Percentiles rank a stretch among this genome's conserved stretches.
Evolutionary conservation across 805 yeast genomes (phyloP).

Genomic region (Zygoascus ofunaensis): DNA sequence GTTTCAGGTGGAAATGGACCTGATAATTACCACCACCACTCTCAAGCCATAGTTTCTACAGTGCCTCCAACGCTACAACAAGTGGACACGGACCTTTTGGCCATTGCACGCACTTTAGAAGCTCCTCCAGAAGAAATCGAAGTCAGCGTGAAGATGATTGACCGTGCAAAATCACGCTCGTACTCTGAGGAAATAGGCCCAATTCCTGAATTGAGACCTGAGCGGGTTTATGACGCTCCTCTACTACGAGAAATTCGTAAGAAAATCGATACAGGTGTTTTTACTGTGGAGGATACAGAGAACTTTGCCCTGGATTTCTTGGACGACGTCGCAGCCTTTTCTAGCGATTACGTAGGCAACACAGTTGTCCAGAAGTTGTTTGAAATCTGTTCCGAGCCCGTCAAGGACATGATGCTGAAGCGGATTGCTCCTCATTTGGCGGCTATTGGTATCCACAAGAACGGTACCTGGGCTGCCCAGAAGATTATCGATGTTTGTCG

Average conservation of each 20-base stretch:
- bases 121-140: constrained; percentile 23
- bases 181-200: constrained; percentile 36
- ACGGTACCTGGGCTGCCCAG: constrained; percentile 99
- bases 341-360: constrained; percentile 90
- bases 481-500: constrained; percentile 74
- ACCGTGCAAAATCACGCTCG: constrained; percentile 23
- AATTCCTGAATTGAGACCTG: constrained; percentile 60
- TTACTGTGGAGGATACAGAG: constrained; percentile 60
- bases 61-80: not conserved
- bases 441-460: constrained; percentile 90
- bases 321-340: constrained; percentile 79
- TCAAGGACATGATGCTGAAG: constrained; percentile 74
- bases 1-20: not conserved
- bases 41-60: not conserved
- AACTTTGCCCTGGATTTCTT: constrained; percentile 75
- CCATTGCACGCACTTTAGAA: constrained; percentile 21
- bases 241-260: constrained; percentile 81
- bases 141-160: constrained; percentile 22
- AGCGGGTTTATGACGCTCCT: constrained; percentile 78
- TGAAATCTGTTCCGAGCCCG: constrained; percentile 55
- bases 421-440: constrained; percentile 72
- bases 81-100: not conserved
- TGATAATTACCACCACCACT: not conserved
- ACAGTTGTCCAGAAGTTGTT: constrained; percentile 91
- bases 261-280: constrained; percentile 45